phyloP scores from a whole-genome alignment of 23 red algal genomes.

The Gracilaria domingensis region DNA sequence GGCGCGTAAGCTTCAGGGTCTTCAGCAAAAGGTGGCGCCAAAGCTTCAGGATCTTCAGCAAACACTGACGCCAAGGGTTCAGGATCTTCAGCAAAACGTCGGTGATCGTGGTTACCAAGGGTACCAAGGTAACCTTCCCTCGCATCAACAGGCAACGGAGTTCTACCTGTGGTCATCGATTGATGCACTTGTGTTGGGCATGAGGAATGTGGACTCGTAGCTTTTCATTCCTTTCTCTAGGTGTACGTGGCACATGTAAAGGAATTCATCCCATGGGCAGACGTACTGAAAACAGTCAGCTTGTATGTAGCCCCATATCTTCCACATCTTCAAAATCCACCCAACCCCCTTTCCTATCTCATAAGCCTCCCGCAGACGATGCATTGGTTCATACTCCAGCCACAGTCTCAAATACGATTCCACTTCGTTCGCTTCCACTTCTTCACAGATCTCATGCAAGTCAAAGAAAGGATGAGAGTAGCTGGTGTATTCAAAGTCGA shows the following conservation, averaged over 20 bases:
- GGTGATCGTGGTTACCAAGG: background rate
- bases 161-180: background rate
- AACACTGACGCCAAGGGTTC: background rate
- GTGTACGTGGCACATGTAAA: background rate
- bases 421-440: background rate
- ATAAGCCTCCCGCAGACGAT: background rate
- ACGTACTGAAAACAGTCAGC: conserved; percentile 1
- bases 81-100: background rate
- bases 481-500: conserved; percentile 7
- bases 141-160: background rate
- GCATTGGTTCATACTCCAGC: conserved; percentile 17
- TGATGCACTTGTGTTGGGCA: conserved; percentile 3
- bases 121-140: background rate
- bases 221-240: background rate
- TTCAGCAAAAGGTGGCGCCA: background rate
- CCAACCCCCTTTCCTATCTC: conserved; percentile 12
- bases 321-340: conserved; percentile 17
- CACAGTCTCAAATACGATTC: conserved; percentile 7
- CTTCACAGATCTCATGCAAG: conserved; percentile 20
- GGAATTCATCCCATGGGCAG: background rate
- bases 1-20: background rate
- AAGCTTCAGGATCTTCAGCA: background rate
- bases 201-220: background rate
- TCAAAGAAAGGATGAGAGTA: conserved; percentile 25
- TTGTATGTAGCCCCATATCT: background rate